Conservation (phyloP, 352 stramenopile species). For the Poterioochromonas sp. region DNA sequence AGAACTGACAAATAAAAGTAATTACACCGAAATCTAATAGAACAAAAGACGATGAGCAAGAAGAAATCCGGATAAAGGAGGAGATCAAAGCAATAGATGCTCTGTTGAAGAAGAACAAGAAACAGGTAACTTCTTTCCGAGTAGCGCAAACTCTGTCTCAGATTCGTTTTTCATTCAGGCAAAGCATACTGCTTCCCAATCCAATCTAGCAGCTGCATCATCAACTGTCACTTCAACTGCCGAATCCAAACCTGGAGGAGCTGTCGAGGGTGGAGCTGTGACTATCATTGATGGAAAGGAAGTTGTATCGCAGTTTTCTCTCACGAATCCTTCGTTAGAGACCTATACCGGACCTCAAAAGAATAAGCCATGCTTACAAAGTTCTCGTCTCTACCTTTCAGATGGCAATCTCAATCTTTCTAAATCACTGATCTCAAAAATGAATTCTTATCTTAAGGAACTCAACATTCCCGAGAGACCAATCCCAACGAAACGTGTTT, state of each 20-base stretch:
- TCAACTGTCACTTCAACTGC: not conserved
- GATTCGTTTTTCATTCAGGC: not conserved
- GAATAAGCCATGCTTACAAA: slow-evolving; percentile 4
- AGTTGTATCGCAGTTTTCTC: no score
- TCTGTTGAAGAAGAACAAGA: slow-evolving; percentile 63
- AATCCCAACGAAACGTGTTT: not conserved
- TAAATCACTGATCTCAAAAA: slow-evolving; percentile 1
- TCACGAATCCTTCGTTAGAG: no score
- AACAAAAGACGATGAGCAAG: slow-evolving; percentile 48
- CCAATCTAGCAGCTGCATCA: not conserved
- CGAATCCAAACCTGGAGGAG: no score
- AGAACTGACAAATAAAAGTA: slow-evolving; percentile 49
- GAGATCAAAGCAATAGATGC: slow-evolving; percentile 59
- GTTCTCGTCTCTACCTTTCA: not conserved
- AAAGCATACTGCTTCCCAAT: not conserved
- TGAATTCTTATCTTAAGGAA: slow-evolving; percentile 2
- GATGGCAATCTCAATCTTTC: not conserved
- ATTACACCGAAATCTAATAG: slow-evolving; percentile 57
- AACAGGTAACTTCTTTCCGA: slow-evolving; percentile 35
- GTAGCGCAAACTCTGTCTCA: not conserved
- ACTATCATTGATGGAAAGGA: no score
- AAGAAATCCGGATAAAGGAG: slow-evolving; percentile 41
- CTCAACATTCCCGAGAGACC: not conserved
- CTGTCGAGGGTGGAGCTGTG: no score
- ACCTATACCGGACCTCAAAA: no score